Percentiles rank a stretch among this genome's conserved stretches.
phyloP scores from a whole-genome alignment of 768 basidiomycete species.

The Artomyces pyxidatus region DNA sequence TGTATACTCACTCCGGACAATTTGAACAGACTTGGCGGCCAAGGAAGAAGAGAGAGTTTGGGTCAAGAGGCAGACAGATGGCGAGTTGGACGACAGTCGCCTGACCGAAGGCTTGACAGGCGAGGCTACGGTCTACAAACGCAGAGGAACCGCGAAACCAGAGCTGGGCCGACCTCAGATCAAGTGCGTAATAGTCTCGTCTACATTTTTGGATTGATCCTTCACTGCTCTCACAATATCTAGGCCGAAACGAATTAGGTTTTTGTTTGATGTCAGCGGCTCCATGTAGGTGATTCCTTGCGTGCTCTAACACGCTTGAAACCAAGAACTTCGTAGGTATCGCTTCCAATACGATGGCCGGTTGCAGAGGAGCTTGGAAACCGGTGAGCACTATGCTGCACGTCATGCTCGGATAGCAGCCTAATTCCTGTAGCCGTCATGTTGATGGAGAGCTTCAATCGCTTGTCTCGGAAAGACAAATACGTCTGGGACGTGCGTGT shows the following conservation, averaged over 20 bases:
- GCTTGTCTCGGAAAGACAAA: conserved; percentile 56
- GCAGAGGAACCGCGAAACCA: conserved; percentile 61
- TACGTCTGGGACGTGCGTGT: conserved; percentile 67
- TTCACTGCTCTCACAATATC: not conserved
- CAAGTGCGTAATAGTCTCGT: conserved; percentile 47
- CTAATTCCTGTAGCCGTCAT: conserved; percentile 44
- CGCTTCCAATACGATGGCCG: conserved; percentile 70
- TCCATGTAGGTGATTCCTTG: conserved; percentile 40
- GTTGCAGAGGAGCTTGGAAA: conserved; percentile 54
- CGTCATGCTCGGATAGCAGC: not conserved
- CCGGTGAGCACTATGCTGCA: conserved; percentile 31
- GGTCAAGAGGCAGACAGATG: conserved; percentile 65
- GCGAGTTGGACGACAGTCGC: conserved; percentile 59
- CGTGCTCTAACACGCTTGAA: not conserved
- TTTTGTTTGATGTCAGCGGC: conserved; percentile 62
- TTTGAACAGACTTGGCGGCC: conserved; percentile 45
- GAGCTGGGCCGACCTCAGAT: conserved; percentile 60
- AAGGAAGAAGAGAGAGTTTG: conserved; percentile 65
- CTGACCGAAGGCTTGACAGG: conserved; percentile 62
- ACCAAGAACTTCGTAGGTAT: conserved; percentile 34
- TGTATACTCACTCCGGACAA: not conserved
- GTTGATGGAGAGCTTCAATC: conserved; percentile 66
- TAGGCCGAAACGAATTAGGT: conserved; percentile 61
- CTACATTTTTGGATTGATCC: not conserved
- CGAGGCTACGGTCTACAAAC: conserved; percentile 63